phyloP scores from a whole-genome alignment of 2,329 filamentous ascomycete genomes.

The Tolypocladium tundrense region DNA sequence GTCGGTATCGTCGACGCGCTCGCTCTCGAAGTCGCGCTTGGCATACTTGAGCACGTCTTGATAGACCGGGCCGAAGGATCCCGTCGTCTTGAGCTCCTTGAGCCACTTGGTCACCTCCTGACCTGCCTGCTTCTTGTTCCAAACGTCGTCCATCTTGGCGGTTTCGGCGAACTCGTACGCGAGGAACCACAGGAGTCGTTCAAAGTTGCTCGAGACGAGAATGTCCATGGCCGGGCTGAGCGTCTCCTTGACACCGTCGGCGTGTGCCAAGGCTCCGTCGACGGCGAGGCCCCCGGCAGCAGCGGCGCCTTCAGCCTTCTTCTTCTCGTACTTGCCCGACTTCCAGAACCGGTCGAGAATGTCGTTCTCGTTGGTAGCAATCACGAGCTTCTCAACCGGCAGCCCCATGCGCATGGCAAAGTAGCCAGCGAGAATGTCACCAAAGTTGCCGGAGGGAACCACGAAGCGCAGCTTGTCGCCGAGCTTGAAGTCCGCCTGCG shows the following conservation, averaged over 20 bases:
- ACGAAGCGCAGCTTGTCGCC: slow-evolving; percentile 71
- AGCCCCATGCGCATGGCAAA: slow-evolving; percentile 88
- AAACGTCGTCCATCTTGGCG: slow-evolving; percentile 52
- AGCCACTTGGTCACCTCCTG: slow-evolving; percentile 74
- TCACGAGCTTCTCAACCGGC: slow-evolving; percentile 76
- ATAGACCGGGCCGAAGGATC: slow-evolving; percentile 72
- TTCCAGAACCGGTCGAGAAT: slow-evolving; percentile 94
- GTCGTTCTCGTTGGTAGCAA: slow-evolving; percentile 96
- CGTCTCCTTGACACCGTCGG: slow-evolving; percentile 78
- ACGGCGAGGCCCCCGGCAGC: slow-evolving; percentile 54
- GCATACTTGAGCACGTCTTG: slow-evolving; percentile 61
- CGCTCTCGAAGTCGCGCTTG: slow-evolving; percentile 68
- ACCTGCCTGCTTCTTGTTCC: slow-evolving; percentile 59
- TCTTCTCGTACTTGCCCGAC: slow-evolving; percentile 82
- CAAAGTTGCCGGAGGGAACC: slow-evolving; percentile 93
- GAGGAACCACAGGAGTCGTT: slow-evolving; percentile 89
- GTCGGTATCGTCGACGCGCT: slow-evolving; percentile 57
- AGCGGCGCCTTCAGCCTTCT: slow-evolving; percentile 44
- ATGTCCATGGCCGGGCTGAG: slow-evolving; percentile 97
- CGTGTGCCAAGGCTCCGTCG: slow-evolving; percentile 52
- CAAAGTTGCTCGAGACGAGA: slow-evolving; percentile 91
- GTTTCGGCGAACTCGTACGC: slow-evolving; percentile 58
- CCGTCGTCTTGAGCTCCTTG: slow-evolving; percentile 65
- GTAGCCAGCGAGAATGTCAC: slow-evolving; percentile 87
- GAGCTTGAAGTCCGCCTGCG: slow-evolving; percentile 48